Evolutionary conservation across 2,329 filamentous ascomycete genomes (phyloP).

Genomic region (Aaosphaeria arxii): DNA sequence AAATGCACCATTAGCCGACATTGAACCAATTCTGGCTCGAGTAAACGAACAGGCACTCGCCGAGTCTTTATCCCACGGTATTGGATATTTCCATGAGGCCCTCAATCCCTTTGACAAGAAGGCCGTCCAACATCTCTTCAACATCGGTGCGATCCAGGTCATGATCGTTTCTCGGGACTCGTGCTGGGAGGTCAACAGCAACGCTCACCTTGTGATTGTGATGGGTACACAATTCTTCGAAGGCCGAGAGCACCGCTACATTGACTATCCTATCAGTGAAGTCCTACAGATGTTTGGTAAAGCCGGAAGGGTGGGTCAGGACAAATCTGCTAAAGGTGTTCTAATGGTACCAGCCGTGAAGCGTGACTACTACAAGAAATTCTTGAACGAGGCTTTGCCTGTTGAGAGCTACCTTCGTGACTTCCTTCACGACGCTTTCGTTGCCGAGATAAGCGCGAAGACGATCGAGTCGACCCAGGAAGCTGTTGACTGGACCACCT

Average conservation of each 20-base stretch:
- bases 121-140: constrained; percentile 90
- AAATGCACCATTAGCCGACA: constrained; percentile 76
- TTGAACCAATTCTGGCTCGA: constrained; percentile 75
- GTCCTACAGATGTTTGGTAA: constrained; percentile 98
- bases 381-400: constrained; percentile 90
- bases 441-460: constrained; percentile 94
- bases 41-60: constrained; percentile 84
- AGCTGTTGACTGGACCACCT: constrained; percentile 97
- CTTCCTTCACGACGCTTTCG: constrained; percentile 92
- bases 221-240: constrained; percentile 99
- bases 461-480: constrained; percentile 95
- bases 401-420: constrained; percentile 92
- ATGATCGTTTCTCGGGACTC: constrained; percentile 81
- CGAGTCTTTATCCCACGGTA: constrained; percentile 86
- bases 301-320: constrained; percentile 73
- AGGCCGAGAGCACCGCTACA: constrained; percentile 91
- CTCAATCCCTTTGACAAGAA: constrained; percentile 84
- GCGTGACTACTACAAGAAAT: constrained; percentile 98
- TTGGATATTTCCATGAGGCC: constrained; percentile 97
- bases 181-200: constrained; percentile 90
- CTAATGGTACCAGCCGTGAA: constrained; percentile 94
- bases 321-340: constrained; percentile 84
- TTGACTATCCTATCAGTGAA: constrained; percentile 93
- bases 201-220: constrained; percentile 85
- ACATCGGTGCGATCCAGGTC: constrained; percentile 84